These are phyloP conservation scores for Apophysomyces ossiformis DNA, from an alignment of 371 early-diverging fungal species.

Conservation along the genomic window DNA sequence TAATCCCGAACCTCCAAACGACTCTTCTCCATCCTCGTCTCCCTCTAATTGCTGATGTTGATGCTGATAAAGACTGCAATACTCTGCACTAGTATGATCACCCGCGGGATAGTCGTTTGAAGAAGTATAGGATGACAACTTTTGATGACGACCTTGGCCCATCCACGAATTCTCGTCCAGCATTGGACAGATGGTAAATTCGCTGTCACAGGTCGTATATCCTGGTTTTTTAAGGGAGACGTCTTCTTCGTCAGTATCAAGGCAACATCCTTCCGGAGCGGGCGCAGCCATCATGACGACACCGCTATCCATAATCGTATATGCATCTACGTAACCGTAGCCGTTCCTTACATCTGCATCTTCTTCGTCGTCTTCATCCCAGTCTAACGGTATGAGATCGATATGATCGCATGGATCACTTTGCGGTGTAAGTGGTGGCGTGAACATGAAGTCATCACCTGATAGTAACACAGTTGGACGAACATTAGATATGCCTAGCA, in stretches of 20 bases:
- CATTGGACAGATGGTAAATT: conserved; percentile 1
- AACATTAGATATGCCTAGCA: conserved; percentile 41
- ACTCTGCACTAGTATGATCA: background rate
- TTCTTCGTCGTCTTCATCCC: conserved; percentile 21
- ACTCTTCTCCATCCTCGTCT: conserved; percentile 4
- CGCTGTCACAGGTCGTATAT: background rate
- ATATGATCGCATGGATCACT: conserved; percentile 10
- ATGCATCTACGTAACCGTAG: background rate
- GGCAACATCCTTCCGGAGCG: conserved; percentile 10
- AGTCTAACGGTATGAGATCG: conserved; percentile 17
- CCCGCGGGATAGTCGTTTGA: background rate
- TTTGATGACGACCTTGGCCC: conserved; percentile 12
- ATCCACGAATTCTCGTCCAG: conserved; percentile 24
- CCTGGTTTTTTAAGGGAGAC: background rate
- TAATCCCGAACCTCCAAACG: background rate
- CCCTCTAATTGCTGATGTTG: background rate
- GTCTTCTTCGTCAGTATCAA: background rate
- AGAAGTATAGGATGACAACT: background rate
- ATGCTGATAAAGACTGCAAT: background rate
- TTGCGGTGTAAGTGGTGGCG: conserved; percentile 41
- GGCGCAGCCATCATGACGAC: conserved; percentile 29
- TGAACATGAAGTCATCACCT: conserved; percentile 55
- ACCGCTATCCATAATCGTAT: conserved; percentile 16
- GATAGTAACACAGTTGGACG: conserved; percentile 44
- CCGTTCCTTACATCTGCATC: conserved; percentile 2